Evolutionary conservation across 2,329 filamentous ascomycete species (phyloP).

Genomic region (Xylariaceae sp.): DNA sequence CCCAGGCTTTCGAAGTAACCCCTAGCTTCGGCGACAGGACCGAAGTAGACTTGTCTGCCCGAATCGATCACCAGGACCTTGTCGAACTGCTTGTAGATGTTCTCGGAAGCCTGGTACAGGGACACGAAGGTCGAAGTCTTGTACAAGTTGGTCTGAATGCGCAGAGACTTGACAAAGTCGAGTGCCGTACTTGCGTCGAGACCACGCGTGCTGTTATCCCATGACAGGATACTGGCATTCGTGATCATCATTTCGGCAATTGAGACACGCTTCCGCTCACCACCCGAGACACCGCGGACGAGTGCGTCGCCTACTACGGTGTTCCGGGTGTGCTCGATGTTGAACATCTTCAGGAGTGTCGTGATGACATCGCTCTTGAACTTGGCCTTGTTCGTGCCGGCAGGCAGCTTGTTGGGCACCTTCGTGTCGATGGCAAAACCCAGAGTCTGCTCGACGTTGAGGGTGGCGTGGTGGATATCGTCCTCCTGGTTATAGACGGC

Average conservation of each 20-base stretch:
- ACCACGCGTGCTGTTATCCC: slow-evolving; percentile 70
- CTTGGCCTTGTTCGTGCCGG: slow-evolving; percentile 63
- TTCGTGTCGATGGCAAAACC: slow-evolving; percentile 82
- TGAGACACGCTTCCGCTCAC: slow-evolving; percentile 72
- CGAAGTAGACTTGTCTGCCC: slow-evolving; percentile 72
- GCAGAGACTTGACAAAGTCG: slow-evolving; percentile 63
- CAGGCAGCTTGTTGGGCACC: slow-evolving; percentile 72
- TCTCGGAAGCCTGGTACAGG: slow-evolving; percentile 79
- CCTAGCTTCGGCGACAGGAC: slow-evolving; percentile 60
- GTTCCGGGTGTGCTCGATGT: slow-evolving; percentile 80
- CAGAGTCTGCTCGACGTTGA: slow-evolving; percentile 84
- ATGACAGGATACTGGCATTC: slow-evolving; percentile 64
- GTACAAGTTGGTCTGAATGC: slow-evolving; percentile 78
- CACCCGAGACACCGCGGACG: slow-evolving; percentile 73
- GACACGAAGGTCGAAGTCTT: slow-evolving; percentile 80
- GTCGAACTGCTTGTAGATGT: slow-evolving; percentile 73
- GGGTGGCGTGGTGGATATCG: slow-evolving; percentile 76
- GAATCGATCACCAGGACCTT: slow-evolving; percentile 78
- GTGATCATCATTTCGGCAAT: slow-evolving; percentile 81
- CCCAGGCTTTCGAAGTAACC: slow-evolving; percentile 73
- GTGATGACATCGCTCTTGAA: slow-evolving; percentile 74
- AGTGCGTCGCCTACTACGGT: slow-evolving; percentile 82
- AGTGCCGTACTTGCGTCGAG: slow-evolving; percentile 64
- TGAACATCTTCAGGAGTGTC: slow-evolving; percentile 83
- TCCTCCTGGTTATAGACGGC: slow-evolving; percentile 84